phyloP scores from a whole-genome alignment of 179 eudicot species.

The Silene noctiflora region DNA sequence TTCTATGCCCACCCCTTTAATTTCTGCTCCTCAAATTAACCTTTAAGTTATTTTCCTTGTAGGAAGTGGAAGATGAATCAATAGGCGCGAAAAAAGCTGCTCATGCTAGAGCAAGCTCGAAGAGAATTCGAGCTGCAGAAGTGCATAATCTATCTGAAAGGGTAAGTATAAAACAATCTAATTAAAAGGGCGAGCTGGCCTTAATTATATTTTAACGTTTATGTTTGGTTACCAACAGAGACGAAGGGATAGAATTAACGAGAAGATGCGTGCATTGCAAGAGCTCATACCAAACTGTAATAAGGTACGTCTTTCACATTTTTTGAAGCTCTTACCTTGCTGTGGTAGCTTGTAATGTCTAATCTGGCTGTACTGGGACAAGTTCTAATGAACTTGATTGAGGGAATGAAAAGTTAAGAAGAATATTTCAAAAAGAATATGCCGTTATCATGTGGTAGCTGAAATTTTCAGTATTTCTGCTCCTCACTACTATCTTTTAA shows the following conservation, averaged over 20 bases:
- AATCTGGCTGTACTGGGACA: not conserved
- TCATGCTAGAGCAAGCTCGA: conserved; percentile 55
- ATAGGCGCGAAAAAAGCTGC: conserved; percentile 48
- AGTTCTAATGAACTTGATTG: not conserved
- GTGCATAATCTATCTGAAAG: conserved; percentile 97
- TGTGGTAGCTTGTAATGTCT: not conserved
- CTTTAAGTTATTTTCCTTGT: conserved; percentile 20
- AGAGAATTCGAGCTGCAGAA: conserved; percentile 99
- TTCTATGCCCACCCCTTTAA: not conserved
- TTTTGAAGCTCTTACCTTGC: not conserved
- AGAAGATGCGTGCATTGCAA: conserved; percentile 97
- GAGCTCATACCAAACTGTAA: conserved; percentile 98
- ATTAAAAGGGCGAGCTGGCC: conserved; percentile 71
- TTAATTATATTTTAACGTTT: not conserved
- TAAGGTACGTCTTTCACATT: conserved; percentile 47
- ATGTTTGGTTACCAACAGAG: conserved; percentile 50
- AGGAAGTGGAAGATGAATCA: conserved; percentile 93
- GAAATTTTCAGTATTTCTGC: not conserved
- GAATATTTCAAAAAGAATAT: too few relatives aligned
- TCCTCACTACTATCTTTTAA: conserved; percentile 14
- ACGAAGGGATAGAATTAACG: conserved; percentile 94
- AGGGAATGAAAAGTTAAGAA: not conserved
- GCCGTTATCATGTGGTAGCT: too few relatives aligned
- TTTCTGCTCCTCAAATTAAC: conserved; percentile 9
- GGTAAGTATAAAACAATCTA: conserved; percentile 67